Evolutionary conservation across 768 basidiomycete species (phyloP).

Genomic region (Tulasnella sp.): DNA sequence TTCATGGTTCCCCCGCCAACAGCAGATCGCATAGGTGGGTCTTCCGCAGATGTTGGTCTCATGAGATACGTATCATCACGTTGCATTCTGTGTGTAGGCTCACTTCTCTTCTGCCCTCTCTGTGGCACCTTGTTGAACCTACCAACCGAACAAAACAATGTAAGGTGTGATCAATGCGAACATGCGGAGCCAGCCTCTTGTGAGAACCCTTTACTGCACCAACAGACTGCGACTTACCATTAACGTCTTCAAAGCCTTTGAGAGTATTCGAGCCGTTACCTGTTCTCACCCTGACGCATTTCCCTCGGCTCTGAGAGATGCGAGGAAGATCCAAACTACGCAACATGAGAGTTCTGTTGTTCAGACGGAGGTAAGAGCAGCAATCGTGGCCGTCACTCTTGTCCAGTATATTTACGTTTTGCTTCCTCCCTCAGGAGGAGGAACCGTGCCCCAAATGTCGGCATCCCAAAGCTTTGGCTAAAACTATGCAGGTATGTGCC

Average conservation of each 20-base stretch:
- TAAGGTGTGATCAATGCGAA: slow-evolving; percentile 80
- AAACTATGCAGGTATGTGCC: slow-evolving; percentile 50
- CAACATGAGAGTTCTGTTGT: slow-evolving; percentile 55
- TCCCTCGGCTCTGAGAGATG: slow-evolving; percentile 75
- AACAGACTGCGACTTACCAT: background rate
- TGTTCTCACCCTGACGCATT: slow-evolving; percentile 90
- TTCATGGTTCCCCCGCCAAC: background rate
- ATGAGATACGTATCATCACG: background rate
- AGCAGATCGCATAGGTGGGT: slow-evolving; percentile 7
- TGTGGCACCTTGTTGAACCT: slow-evolving; percentile 84
- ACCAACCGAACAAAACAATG: slow-evolving; percentile 63
- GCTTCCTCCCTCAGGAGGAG: slow-evolving; percentile 44
- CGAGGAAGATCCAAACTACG: slow-evolving; percentile 81
- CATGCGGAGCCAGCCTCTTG: slow-evolving; percentile 80
- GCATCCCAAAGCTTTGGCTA: slow-evolving; percentile 73
- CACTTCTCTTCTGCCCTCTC: slow-evolving; percentile 84
- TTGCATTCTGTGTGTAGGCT: slow-evolving; percentile 39
- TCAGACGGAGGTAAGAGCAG: slow-evolving; percentile 46
- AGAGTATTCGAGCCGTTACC: slow-evolving; percentile 80
- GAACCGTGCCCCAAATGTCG: slow-evolving; percentile 86
- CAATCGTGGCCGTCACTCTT: slow-evolving; percentile 23
- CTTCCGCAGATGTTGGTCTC: background rate
- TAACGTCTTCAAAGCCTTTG: slow-evolving; percentile 51
- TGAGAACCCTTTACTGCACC: slow-evolving; percentile 31
- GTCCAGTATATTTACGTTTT: background rate